Percentiles rank a stretch among this genome's conserved stretches.
These are phyloP conservation scores for Auricularia heimuer DNA, from an alignment of 768 basidiomycete species.

Conservation along the genomic window DNA sequence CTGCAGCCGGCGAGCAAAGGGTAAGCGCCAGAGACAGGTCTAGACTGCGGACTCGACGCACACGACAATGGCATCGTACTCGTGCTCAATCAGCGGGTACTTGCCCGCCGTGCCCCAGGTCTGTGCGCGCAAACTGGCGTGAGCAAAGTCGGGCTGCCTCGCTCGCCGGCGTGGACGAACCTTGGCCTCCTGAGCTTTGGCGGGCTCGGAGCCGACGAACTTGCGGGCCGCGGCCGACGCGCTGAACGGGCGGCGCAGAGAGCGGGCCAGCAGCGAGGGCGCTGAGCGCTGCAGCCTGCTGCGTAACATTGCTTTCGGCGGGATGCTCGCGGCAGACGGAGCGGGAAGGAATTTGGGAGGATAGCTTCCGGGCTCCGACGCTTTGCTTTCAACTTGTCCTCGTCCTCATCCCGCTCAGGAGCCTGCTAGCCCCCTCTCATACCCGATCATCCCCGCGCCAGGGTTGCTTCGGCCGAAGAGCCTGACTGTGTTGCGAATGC, in stretches of 20 bases:
- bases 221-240: slow-evolving; percentile 48
- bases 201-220: slow-evolving; percentile 61
- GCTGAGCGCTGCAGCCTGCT: too few relatives aligned
- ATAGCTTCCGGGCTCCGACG: too few relatives aligned
- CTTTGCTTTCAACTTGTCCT: too few relatives aligned
- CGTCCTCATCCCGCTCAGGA: too few relatives aligned
- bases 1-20: slow-evolving; percentile 29
- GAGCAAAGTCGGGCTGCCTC: slow-evolving; percentile 24
- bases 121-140: slow-evolving; percentile 22
- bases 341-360: too few relatives aligned
- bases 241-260: slow-evolving; percentile 42
- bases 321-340: too few relatives aligned
- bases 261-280: neutral
- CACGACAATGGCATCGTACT: slow-evolving; percentile 98
- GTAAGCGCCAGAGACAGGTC: slow-evolving; percentile 10
- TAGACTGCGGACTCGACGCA: slow-evolving; percentile 33
- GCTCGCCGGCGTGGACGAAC: slow-evolving; percentile 28
- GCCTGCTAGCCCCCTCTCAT: too few relatives aligned
- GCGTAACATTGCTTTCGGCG: too few relatives aligned
- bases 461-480: too few relatives aligned
- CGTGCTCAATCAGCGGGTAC: slow-evolving; percentile 96
- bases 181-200: slow-evolving; percentile 75
- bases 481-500: too few relatives aligned
- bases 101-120: slow-evolving; percentile 55
- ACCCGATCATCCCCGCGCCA: too few relatives aligned